Conservation (phyloP, 2,329 filamentous ascomycete genomes). For the Scopulariopsis brevicaulis region DNA sequence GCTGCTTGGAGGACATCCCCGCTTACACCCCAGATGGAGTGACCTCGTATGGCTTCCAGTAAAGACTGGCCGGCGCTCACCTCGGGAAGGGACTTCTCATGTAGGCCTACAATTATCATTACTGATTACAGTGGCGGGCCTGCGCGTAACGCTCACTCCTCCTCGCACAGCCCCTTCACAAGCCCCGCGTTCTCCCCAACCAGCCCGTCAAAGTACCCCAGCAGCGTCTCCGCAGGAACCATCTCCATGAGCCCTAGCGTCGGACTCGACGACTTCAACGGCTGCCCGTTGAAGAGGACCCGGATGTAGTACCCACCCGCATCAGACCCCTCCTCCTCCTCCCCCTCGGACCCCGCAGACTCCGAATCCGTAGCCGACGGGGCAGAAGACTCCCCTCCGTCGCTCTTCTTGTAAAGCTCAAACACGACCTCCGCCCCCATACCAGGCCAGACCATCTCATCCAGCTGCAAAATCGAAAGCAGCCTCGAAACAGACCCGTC, state of each 20-base stretch:
- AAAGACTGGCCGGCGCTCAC: no score
- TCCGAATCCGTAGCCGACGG: slow-evolving; percentile 13
- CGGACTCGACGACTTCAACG: slow-evolving; percentile 57
- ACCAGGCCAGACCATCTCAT: slow-evolving; percentile 73
- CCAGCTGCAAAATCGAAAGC: slow-evolving; percentile 59
- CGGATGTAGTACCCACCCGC: slow-evolving; percentile 39
- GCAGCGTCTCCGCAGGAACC: slow-evolving; percentile 51
- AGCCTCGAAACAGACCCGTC: slow-evolving; percentile 62
- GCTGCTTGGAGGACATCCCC: no score
- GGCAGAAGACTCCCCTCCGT: not conserved
- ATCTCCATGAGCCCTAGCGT: slow-evolving; percentile 58
- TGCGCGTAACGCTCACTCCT: not conserved
- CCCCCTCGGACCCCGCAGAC: slow-evolving; percentile 14
- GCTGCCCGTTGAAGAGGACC: slow-evolving; percentile 59
- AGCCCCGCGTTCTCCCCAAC: slow-evolving; percentile 41
- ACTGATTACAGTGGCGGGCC: not conserved
- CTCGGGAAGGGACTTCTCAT: no score
- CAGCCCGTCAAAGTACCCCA: slow-evolving; percentile 62
- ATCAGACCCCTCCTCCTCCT: slow-evolving; percentile 2
- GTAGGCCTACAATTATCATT: not conserved
- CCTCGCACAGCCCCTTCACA: slow-evolving; percentile 18
- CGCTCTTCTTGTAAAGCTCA: slow-evolving; percentile 49
- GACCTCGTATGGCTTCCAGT: no score
- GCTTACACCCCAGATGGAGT: no score
- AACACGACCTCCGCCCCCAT: slow-evolving; percentile 75